phyloP scores from a whole-genome alignment of 768 basidiomycete species.

The Tremella yokohamensis region DNA sequence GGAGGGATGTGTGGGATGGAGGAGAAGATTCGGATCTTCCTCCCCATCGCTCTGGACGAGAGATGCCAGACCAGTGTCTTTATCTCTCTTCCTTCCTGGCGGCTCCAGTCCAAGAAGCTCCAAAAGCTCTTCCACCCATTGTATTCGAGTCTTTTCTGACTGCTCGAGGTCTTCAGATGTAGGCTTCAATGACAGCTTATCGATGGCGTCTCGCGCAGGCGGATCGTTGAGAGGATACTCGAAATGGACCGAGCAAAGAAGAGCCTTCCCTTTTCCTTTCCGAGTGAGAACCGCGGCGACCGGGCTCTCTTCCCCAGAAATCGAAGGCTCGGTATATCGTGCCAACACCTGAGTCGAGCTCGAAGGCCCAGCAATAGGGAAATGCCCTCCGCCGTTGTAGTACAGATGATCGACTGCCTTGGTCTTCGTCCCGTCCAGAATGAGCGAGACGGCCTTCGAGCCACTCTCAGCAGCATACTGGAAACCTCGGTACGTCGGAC shows the following conservation, averaged over 20 bases:
- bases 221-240: conserved; percentile 57
- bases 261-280: conserved; percentile 57
- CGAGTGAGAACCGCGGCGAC: conserved; percentile 52
- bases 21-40: conserved; percentile 32
- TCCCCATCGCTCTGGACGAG: conserved; percentile 17
- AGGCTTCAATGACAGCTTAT: conserved; percentile 22
- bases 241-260: conserved; percentile 61
- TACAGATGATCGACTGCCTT: conserved; percentile 50
- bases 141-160: conserved; percentile 46
- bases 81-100: conserved; percentile 51
- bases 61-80: neutral
- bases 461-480: conserved; percentile 54
- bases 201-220: conserved; percentile 38
- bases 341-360: conserved; percentile 50
- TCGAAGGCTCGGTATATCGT: conserved; percentile 37
- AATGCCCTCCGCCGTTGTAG: conserved; percentile 56
- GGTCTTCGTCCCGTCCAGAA: conserved; percentile 29
- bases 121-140: conserved; percentile 52
- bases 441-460: conserved; percentile 50
- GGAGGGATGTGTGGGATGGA: conserved; percentile 55
- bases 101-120: conserved; percentile 53
- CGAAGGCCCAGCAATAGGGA: conserved; percentile 22
- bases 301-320: conserved; percentile 21
- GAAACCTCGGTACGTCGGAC: conserved; percentile 55
- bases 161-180: conserved; percentile 20